These are phyloP conservation scores for Kuraishia ogatae DNA, from an alignment of 805 yeast species.

Conservation along the genomic window DNA sequence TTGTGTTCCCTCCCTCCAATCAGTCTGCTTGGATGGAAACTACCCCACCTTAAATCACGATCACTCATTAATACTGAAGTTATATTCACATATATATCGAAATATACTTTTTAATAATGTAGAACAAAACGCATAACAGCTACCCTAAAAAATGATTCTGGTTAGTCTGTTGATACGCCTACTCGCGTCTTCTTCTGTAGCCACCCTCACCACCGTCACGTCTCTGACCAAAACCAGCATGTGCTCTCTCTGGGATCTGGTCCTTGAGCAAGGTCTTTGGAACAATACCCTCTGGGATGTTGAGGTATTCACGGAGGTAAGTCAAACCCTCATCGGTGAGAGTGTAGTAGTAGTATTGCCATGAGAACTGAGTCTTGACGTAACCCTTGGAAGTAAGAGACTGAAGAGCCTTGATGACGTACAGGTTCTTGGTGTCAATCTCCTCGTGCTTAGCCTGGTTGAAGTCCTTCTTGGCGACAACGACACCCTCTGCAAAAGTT, in stretches of 20 bases:
- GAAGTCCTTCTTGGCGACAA: slow-evolving; percentile 98
- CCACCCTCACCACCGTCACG: slow-evolving; percentile 40
- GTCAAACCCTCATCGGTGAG: slow-evolving; percentile 99
- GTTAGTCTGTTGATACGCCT: not conserved
- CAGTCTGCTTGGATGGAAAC: no score
- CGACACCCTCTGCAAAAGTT: slow-evolving; percentile 80
- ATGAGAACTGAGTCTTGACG: slow-evolving; percentile 99
- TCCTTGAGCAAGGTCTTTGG: slow-evolving; percentile 97
- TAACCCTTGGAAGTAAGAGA: slow-evolving; percentile 97
- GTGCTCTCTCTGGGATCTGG: slow-evolving; percentile 69
- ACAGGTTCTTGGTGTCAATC: slow-evolving; percentile 96
- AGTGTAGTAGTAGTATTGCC: slow-evolving; percentile 99
- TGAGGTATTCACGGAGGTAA: slow-evolving; percentile 95
- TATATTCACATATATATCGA: not conserved
- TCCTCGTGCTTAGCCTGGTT: slow-evolving; percentile 97
- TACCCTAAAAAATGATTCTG: not conserved
- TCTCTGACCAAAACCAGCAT: slow-evolving; percentile 32
- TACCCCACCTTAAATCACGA: no score
- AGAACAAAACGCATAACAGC: not conserved
- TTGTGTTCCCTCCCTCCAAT: no score
- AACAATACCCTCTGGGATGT: slow-evolving; percentile 97
- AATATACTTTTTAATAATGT: not conserved
- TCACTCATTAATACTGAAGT: not conserved
- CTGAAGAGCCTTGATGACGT: slow-evolving; percentile 97
- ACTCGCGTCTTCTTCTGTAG: slow-evolving; percentile 48